phyloP scores from a whole-genome alignment of 805 yeast species.

The Myxozyma monticola region DNA sequence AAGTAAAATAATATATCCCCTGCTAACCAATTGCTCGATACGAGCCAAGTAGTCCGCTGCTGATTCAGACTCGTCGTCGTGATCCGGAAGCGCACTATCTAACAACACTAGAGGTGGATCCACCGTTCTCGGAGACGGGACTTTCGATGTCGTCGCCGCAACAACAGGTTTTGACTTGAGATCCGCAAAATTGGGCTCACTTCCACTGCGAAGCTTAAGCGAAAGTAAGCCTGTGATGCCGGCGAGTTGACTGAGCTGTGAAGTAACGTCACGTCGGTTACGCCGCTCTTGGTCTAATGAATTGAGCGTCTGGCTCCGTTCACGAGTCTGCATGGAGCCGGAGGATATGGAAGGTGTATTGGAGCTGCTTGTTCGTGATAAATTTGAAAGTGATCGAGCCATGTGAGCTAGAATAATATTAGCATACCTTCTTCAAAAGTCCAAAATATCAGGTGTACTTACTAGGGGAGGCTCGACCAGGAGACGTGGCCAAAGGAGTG shows the following conservation, averaged over 20 bases:
- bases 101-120: constrained; percentile 5
- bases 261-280: constrained; percentile 1
- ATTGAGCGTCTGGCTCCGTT: constrained; percentile 25
- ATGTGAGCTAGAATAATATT: constrained; percentile 1
- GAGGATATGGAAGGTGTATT: background rate
- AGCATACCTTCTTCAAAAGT: background rate
- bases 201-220: constrained; percentile 20
- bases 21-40: constrained; percentile 30
- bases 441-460: background rate
- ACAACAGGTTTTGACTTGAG: background rate
- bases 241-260: constrained; percentile 7
- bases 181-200: constrained; percentile 26
- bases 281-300: constrained; percentile 21
- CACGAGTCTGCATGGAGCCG: constrained; percentile 1
- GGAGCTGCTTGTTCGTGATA: constrained; percentile 11
- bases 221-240: constrained; percentile 18
- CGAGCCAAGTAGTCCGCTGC: constrained; percentile 40
- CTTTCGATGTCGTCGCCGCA: background rate
- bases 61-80: constrained; percentile 35
- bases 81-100: constrained; percentile 24
- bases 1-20: constrained; percentile 34
- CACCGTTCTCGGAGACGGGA: constrained; percentile 7
- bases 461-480: constrained; percentile 22
- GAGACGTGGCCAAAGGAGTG: constrained; percentile 12
- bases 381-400: constrained; percentile 16